Evolutionary conservation across 2,329 filamentous ascomycete genomes (phyloP).

Genomic region (Camillea tinctor): DNA sequence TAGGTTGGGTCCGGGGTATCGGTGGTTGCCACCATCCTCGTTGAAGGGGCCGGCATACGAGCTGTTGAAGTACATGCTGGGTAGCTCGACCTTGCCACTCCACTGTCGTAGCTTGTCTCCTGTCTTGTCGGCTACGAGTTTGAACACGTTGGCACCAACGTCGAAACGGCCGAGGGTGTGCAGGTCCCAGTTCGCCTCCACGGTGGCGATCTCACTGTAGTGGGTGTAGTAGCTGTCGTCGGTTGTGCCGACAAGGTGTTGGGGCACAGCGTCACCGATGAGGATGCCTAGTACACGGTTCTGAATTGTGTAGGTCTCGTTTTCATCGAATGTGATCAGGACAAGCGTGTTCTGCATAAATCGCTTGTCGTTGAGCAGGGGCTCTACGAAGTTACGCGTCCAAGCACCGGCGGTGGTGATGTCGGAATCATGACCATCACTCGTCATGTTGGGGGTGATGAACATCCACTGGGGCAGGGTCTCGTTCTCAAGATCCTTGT

Average conservation of each 20-base stretch:
- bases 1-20: conserved; percentile 43
- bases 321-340: conserved; percentile 78
- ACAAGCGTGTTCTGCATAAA: conserved; percentile 78
- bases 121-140: conserved; percentile 58
- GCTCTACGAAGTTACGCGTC: conserved; percentile 66
- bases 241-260: conserved; percentile 61
- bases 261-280: conserved; percentile 70
- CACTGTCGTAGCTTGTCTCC: conserved; percentile 50
- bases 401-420: conserved; percentile 68
- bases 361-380: conserved; percentile 64
- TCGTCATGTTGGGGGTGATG: conserved; percentile 73
- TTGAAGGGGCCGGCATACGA: conserved; percentile 54
- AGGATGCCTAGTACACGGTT: conserved; percentile 72
- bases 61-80: conserved; percentile 48
- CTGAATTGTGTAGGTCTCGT: conserved; percentile 62
- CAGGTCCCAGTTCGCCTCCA: conserved; percentile 68
- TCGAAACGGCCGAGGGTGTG: conserved; percentile 70
- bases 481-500: conserved; percentile 61
- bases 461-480: conserved; percentile 71
- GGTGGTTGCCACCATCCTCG: conserved; percentile 33
- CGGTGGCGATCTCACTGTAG: conserved; percentile 67
- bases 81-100: conserved; percentile 34
- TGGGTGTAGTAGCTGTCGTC: conserved; percentile 72
- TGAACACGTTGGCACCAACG: conserved; percentile 69
- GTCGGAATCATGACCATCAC: conserved; percentile 72